These are phyloP conservation scores for Penicillium fimorum DNA, from an alignment of 495 filamentous ascomycete species.

Conservation along the genomic window DNA sequence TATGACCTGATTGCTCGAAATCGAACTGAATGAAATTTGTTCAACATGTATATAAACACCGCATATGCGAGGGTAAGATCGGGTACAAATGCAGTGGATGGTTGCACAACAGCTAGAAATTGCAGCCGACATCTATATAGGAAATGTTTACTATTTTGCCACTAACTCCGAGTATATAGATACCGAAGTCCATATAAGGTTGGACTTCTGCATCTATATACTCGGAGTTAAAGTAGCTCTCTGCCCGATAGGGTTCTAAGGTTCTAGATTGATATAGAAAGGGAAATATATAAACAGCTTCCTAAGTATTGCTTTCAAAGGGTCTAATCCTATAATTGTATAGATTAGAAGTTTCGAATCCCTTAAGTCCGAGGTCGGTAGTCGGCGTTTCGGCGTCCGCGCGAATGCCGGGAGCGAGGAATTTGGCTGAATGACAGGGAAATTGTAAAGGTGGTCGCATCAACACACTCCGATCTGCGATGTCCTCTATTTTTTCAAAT, in stretches of 20 bases:
- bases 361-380: neutral
- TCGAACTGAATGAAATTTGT: too few relatives aligned
- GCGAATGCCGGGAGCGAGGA: neutral
- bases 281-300: too few relatives aligned
- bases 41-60: too few relatives aligned
- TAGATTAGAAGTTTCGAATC: too few relatives aligned
- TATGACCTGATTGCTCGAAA: too few relatives aligned
- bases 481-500: neutral
- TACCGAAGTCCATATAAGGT: too few relatives aligned
- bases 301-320: neutral
- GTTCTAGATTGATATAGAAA: too few relatives aligned
- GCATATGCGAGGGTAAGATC: too few relatives aligned
- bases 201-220: too few relatives aligned
- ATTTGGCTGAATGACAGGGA: neutral
- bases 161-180: too few relatives aligned
- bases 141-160: neutral
- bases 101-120: neutral
- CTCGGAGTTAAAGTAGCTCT: too few relatives aligned
- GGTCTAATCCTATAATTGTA: neutral
- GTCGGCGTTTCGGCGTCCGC: constrained; percentile 20
- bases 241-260: too few relatives aligned
- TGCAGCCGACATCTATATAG: neutral
- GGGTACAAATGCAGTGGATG: neutral
- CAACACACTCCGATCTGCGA: neutral
- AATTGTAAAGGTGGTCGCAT: neutral